Percentiles rank a stretch among this genome's conserved stretches.
Conservation (phyloP, 768 basidiomycete genomes). For the Lactarius trivialis region DNA sequence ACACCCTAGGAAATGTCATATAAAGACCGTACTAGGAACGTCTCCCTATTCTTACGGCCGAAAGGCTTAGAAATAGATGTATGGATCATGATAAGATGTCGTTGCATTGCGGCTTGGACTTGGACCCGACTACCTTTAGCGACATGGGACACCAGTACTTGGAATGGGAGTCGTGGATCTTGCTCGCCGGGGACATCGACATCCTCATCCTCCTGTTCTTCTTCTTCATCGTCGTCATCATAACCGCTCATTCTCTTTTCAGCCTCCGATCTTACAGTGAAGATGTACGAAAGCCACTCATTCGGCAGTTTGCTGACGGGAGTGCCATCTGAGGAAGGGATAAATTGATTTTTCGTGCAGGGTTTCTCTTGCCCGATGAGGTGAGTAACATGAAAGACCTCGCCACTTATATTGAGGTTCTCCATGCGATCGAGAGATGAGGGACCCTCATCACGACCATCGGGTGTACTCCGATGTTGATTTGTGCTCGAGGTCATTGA, state of each 20-base stretch:
- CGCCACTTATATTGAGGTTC: background rate
- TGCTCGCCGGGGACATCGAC: conserved; percentile 14
- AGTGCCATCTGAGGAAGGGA: background rate
- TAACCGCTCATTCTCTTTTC: conserved; percentile 29
- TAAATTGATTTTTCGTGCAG: background rate
- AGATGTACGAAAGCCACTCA: conserved; percentile 48
- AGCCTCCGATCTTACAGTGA: conserved; percentile 22
- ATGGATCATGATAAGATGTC: too few relatives aligned
- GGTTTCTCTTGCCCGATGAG: background rate
- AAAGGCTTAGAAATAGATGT: too few relatives aligned
- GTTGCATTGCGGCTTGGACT: too few relatives aligned
- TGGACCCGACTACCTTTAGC: too few relatives aligned
- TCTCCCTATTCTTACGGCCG: too few relatives aligned
- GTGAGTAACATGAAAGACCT: background rate
- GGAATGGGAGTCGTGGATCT: conserved; percentile 33
- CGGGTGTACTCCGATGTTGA: background rate
- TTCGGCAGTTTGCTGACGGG: conserved; percentile 45
- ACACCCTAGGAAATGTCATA: too few relatives aligned
- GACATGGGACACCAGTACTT: conserved; percentile 54
- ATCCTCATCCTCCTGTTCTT: conserved; percentile 22
- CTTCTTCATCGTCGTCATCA: conserved; percentile 22
- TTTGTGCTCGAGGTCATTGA: too few relatives aligned
- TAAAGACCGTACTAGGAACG: too few relatives aligned
- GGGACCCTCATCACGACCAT: background rate
- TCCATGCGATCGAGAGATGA: background rate